Evolutionary conservation across 129 eudicot genomes (phyloP).

Genomic region (Gnaphalium uliginosum): DNA sequence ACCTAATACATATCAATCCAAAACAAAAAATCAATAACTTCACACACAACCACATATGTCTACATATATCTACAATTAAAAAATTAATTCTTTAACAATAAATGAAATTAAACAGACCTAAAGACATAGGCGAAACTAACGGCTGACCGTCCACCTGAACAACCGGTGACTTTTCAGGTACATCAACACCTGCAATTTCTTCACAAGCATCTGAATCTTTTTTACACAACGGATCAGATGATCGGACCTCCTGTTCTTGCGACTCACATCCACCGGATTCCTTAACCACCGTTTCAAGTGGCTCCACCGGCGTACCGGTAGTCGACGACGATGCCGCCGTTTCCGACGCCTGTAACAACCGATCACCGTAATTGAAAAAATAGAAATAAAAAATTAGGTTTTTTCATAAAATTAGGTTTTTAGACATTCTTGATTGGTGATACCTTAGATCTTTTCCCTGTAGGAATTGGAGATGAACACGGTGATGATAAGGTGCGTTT

Average conservation of each 20-base stretch:
- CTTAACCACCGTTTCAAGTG: constrained; percentile 45
- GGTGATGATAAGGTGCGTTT: constrained; percentile 8
- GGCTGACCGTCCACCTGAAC: constrained; percentile 47
- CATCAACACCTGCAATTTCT: constrained; percentile 43
- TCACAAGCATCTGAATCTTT: constrained; percentile 34
- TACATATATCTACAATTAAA: not conserved
- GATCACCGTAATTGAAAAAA: constrained; percentile 3
- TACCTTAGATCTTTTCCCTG: constrained; percentile 18
- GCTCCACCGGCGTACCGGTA: constrained; percentile 43
- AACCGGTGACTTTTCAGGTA: constrained; percentile 51
- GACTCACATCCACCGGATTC: constrained; percentile 55
- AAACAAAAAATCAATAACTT: constrained; percentile 10
- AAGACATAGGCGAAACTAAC: constrained; percentile 44
- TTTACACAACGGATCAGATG: constrained; percentile 56
- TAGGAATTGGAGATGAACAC: not conserved
- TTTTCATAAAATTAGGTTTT: not conserved
- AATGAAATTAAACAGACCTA: constrained; percentile 29
- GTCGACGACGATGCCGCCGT: constrained; percentile 58
- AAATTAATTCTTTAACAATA: not conserved
- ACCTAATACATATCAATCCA: constrained; percentile 28
- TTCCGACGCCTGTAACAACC: constrained; percentile 57
- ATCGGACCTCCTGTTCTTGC: constrained; percentile 62
- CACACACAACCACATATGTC: not conserved
- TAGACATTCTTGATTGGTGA: no score
- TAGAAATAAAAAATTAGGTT: not conserved